These are phyloP conservation scores for Phlyctochytrium bullatum DNA, from an alignment of 192 early-diverging fungal genomes.

Conservation along the genomic window DNA sequence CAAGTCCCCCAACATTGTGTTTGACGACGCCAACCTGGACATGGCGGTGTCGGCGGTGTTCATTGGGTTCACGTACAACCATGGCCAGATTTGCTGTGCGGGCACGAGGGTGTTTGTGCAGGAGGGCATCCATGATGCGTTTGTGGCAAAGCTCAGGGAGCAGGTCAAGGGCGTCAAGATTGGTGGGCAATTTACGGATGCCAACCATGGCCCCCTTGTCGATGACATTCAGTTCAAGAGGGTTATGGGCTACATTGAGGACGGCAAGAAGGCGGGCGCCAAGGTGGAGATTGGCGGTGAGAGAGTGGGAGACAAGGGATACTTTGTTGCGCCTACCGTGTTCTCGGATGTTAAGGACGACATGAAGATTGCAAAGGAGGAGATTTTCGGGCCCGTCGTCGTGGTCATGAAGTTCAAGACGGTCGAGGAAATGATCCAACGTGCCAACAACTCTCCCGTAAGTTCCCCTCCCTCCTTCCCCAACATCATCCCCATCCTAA, in stretches of 20 bases:
- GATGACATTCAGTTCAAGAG: conserved; percentile 50
- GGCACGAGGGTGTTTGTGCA: conserved; percentile 54
- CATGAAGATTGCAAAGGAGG: conserved; percentile 72
- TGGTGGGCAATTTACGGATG: conserved; percentile 40
- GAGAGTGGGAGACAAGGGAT: conserved; percentile 40
- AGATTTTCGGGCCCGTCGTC: conserved; percentile 91
- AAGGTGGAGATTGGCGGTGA: conserved; percentile 49
- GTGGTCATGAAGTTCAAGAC: conserved; percentile 67
- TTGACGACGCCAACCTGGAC: conserved; percentile 48
- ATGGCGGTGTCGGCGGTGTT: conserved; percentile 28
- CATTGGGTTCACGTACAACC: conserved; percentile 27
- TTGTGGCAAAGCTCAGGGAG: conserved; percentile 30
- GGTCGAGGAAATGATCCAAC: conserved; percentile 75
- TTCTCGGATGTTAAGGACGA: conserved; percentile 63
- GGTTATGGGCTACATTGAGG: conserved; percentile 59
- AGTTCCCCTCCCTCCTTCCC: neutral
- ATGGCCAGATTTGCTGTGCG: conserved; percentile 53
- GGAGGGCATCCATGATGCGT: conserved; percentile 42
- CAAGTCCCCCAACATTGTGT: conserved; percentile 48
- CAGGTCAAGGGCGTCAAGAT: conserved; percentile 25
- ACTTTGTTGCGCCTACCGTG: conserved; percentile 81
- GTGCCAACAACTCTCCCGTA: conserved; percentile 65
- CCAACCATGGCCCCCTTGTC: conserved; percentile 51
- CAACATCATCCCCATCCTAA: neutral
- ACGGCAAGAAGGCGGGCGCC: conserved; percentile 61